A percentile compares a stretch with the other conserved stretches of the same genome.
Evolutionary conservation across 2,329 filamentous ascomycete species (phyloP).

Genomic region (Neocatenulostroma microsporum): DNA sequence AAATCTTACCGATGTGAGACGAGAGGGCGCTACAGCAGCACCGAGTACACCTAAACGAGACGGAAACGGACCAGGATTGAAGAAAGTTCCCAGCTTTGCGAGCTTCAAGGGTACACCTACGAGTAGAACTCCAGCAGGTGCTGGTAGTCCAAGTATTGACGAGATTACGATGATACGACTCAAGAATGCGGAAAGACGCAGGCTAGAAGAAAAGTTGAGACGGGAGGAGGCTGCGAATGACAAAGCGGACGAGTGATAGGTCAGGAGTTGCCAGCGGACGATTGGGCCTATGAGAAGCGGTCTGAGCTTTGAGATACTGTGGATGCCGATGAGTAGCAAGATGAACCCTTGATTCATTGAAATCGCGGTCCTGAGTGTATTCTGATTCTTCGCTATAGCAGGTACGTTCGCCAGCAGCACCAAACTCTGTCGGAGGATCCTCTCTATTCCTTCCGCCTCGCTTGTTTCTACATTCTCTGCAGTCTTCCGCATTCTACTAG

Average conservation of each 20-base stretch:
- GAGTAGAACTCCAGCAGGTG: conserved; percentile 15
- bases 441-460: too few species aligned
- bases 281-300: too few species aligned
- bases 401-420: too few species aligned
- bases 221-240: conserved; percentile 30
- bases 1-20: not conserved
- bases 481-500: too few species aligned
- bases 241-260: not conserved
- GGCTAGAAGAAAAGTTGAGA: conserved; percentile 38
- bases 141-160: conserved; percentile 29
- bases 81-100: conserved; percentile 11
- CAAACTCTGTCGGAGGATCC: too few species aligned
- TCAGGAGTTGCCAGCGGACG: too few species aligned
- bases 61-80: conserved; percentile 8
- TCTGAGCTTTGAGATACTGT: too few species aligned
- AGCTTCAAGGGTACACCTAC: conserved; percentile 30
- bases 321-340: too few species aligned
- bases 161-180: conserved; percentile 40
- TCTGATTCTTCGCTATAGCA: too few species aligned
- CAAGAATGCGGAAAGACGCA: conserved; percentile 38
- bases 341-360: too few species aligned
- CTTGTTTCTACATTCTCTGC: too few species aligned
- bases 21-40: not conserved
- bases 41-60: conserved; percentile 4
- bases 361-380: too few species aligned